phyloP scores from a whole-genome alignment of 257 asterid genomes.

The Fraxinus anomala region DNA sequence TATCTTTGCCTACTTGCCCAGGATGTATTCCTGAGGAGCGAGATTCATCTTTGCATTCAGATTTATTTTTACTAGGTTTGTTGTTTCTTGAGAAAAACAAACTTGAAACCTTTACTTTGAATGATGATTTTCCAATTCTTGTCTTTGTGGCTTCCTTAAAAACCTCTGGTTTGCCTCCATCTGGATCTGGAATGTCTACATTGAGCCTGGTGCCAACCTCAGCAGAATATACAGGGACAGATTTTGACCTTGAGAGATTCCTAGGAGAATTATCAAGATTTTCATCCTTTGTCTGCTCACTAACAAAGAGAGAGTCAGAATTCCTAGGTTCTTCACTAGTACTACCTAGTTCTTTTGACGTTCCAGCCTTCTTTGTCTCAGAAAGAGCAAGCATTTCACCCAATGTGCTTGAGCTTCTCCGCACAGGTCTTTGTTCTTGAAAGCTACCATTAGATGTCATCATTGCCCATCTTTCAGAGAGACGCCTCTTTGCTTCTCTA shows the following conservation, averaged over 20 bases:
- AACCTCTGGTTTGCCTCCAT: constrained; percentile 38
- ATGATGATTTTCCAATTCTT: constrained; percentile 61
- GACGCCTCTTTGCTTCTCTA: constrained; percentile 95
- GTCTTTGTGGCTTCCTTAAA: constrained; percentile 49
- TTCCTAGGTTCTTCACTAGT: constrained; percentile 41
- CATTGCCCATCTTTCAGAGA: constrained; percentile 96
- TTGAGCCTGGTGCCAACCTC: constrained; percentile 47
- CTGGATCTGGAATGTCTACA: constrained; percentile 38
- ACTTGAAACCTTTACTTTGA: constrained; percentile 79
- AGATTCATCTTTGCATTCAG: constrained; percentile 42
- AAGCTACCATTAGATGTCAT: constrained; percentile 70
- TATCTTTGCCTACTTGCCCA: constrained; percentile 27
- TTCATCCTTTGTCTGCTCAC: constrained; percentile 39
- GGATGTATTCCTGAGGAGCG: constrained; percentile 27
- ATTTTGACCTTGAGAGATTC: constrained; percentile 78
- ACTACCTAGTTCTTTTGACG: constrained; percentile 39
- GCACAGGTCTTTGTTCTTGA: constrained; percentile 66
- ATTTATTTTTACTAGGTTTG: constrained; percentile 53
- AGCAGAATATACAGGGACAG: constrained; percentile 75
- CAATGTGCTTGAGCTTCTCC: constrained; percentile 81
- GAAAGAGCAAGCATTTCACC: constrained; percentile 99
- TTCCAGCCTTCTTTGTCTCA: constrained; percentile 55
- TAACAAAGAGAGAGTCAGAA: constrained; percentile 32
- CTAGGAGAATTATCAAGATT: constrained; percentile 44
- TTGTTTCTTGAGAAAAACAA: constrained; percentile 78